Evolutionary conservation across 768 basidiomycete genomes (phyloP).

Genomic region (Calocybe indica): DNA sequence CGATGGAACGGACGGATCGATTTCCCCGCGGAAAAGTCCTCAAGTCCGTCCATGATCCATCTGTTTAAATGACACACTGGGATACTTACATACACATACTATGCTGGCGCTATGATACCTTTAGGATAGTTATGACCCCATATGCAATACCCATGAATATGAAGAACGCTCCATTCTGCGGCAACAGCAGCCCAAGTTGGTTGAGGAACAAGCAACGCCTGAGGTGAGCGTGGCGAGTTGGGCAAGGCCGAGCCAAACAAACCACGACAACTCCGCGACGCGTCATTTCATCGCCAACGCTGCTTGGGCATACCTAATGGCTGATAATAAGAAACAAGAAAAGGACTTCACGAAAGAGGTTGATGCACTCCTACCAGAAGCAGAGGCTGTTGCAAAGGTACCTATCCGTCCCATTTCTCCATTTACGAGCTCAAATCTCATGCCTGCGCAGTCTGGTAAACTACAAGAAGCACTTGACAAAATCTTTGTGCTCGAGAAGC

Average conservation of each 20-base stretch:
- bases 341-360: slow-evolving; percentile 87
- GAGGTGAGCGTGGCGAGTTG: slow-evolving; percentile 24
- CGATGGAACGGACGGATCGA: too few relatives aligned
- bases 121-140: slow-evolving; percentile 22
- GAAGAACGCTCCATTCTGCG: slow-evolving; percentile 9
- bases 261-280: slow-evolving; percentile 52
- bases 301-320: slow-evolving; percentile 48
- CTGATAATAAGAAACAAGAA: slow-evolving; percentile 80
- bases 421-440: background rate
- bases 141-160: slow-evolving; percentile 22
- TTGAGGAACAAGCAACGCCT: too few relatives aligned
- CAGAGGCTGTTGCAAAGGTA: slow-evolving; percentile 67
- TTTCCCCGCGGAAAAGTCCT: background rate
- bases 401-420: slow-evolving; percentile 15
- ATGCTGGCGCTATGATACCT: slow-evolving; percentile 27
- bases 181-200: slow-evolving; percentile 10
- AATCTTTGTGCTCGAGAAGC: slow-evolving; percentile 86
- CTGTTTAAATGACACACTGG: slow-evolving; percentile 17
- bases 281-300: slow-evolving; percentile 44
- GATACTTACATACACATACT: slow-evolving; percentile 32
- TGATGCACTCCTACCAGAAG: slow-evolving; percentile 65
- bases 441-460: slow-evolving; percentile 57
- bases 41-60: slow-evolving; percentile 45
- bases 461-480: slow-evolving; percentile 87
- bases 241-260: slow-evolving; percentile 20